These are phyloP conservation scores for Encephalitozoon intestinalis DNA, from an alignment of 371 early-diverging fungal genomes.

Conservation along the genomic window DNA sequence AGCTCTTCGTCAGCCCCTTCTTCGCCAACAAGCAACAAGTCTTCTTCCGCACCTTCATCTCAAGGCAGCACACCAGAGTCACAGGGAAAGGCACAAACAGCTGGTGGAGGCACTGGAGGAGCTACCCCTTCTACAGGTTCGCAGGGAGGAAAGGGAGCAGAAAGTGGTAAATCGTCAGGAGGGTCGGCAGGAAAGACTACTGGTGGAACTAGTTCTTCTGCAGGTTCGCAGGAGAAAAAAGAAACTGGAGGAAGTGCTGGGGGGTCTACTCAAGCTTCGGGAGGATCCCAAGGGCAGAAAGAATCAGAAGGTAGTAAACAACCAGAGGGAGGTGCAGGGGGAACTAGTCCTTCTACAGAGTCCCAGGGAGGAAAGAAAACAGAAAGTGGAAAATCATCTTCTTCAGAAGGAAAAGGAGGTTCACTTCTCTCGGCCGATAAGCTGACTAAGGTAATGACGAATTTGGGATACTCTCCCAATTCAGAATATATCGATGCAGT, in stretches of 20 bases:
- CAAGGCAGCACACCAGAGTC: not conserved
- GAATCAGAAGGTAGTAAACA: not conserved
- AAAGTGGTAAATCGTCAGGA: no score
- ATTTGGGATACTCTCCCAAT: slow-evolving; percentile 34
- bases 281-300: not conserved
- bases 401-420: slow-evolving; percentile 2
- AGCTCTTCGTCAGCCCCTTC: not conserved
- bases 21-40: not conserved
- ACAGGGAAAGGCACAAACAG: not conserved
- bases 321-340: not conserved
- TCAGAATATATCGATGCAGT: slow-evolving; percentile 52
- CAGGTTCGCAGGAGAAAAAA: no score
- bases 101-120: not conserved
- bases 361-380: not conserved
- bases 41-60: not conserved
- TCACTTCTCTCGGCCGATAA: slow-evolving; percentile 38
- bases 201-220: no score
- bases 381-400: no score
- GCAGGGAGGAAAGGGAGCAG: no score
- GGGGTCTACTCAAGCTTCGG: not conserved
- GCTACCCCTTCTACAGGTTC: no score
- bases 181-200: not conserved
- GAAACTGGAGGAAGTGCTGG: not conserved
- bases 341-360: not conserved
- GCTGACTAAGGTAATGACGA: slow-evolving; percentile 38